Evolutionary conservation across 768 basidiomycete genomes (phyloP), one percentile per base, ranked within the genome.

Genomic region (Psilocybe tampanensis): DNA sequence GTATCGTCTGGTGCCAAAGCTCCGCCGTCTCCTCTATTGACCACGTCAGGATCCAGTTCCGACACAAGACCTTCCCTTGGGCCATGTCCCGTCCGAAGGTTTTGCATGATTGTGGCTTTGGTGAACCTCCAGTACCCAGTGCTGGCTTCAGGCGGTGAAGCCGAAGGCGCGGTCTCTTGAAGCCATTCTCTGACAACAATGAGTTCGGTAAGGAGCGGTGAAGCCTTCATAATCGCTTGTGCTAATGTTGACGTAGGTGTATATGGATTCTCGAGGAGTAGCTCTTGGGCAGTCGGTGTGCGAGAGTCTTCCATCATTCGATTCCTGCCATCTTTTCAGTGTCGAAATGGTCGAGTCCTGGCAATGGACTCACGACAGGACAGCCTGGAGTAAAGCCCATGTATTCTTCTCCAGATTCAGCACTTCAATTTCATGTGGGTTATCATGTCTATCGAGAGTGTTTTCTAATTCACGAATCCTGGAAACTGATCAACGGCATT

Each of bases 111-210:
- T 23, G 76, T 83, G 64, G 89, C 81, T 59, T 89, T 88, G 33
- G 93, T 95, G 67, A 92, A 92, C 55, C 84, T 86, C 85, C 88
- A 90, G 72, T 94, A 95, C 2, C 90, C 92, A 0, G 85, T 88
- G 5, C 86, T 88, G 19, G 88, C 86, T 64, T 90, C 92, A 1
- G 88, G 87, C 42, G 80, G 77, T 26, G 76, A 70, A 0, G 83
- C 81, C n/a, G 77, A 55, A 0, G 85, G 82, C 0, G 90, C 89
- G 0, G 83, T 88, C 41, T 92, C 89, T 59, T 93, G 90, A 1
- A 94, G 78, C 93, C 93, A 95, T 69, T 94, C 91, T n/a, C 90
- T 84, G 8, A 94, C 86, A 43, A 90, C 85, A 44, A 91, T 78
- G 53, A 94, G 89, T 58, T 93, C 92, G 0, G 82, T 72, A 33